phyloP scores from a whole-genome alignment of 768 basidiomycete genomes.

The Tulasnella sp. region DNA sequence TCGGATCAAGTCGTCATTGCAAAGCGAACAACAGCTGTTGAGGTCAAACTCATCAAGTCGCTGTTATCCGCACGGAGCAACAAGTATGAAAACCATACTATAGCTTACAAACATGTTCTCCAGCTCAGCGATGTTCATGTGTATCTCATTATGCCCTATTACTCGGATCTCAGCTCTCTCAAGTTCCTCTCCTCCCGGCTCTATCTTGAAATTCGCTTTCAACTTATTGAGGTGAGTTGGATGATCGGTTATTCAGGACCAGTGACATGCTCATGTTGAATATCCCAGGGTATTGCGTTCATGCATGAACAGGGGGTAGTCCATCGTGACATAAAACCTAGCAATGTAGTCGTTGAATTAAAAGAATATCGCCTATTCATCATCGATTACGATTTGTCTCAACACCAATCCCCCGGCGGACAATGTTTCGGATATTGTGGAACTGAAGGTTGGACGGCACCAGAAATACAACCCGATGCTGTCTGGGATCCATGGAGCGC shows the following conservation, averaged over 20 bases:
- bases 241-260: neutral
- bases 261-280: no score
- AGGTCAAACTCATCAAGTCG: neutral
- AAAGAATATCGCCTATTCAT: neutral
- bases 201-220: neutral
- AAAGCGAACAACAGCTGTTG: neutral
- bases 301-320: neutral
- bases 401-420: neutral
- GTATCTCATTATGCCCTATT: neutral
- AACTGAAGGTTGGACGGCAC: neutral
- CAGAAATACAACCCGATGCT: neutral
- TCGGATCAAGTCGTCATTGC: no score
- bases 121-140: neutral
- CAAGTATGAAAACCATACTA: neutral
- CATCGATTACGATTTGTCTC: neutral
- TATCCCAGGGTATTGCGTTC: neutral
- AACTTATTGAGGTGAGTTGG: neutral
- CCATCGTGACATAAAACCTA: neutral
- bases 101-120: neutral
- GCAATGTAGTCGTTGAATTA: neutral
- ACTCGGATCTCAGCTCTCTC: neutral
- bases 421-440: neutral
- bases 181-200: neutral
- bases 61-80: neutral
- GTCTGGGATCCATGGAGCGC: neutral